These are phyloP conservation scores for Noccaea bulbosa DNA, from an alignment of 345 rosid species.

Conservation along the genomic window DNA sequence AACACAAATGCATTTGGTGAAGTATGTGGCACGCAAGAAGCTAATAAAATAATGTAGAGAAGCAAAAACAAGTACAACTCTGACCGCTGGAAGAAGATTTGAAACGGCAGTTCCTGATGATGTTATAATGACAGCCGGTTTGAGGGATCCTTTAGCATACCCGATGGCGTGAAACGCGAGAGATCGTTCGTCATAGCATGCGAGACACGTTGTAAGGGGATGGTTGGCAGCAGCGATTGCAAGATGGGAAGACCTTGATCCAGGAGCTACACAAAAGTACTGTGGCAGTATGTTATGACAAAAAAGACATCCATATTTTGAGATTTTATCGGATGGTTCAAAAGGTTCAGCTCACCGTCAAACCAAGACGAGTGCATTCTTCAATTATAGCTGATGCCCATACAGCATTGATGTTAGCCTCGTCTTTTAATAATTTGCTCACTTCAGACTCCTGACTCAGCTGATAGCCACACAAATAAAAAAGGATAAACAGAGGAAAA, in stretches of 20 bases:
- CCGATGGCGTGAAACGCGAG: slow-evolving; percentile 97
- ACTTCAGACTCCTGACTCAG: slow-evolving; percentile 55
- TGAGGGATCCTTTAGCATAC: slow-evolving; percentile 80
- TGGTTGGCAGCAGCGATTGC: slow-evolving; percentile 91
- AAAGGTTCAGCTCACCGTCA: slow-evolving; percentile 63
- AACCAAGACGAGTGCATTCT: slow-evolving; percentile 91
- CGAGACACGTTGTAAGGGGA: slow-evolving; percentile 70
- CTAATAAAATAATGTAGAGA: slow-evolving; percentile 11
- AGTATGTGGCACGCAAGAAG: slow-evolving; percentile 16
- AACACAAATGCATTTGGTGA: slow-evolving; percentile 10
- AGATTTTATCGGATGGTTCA: slow-evolving; percentile 25
- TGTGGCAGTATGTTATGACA: slow-evolving; percentile 54
- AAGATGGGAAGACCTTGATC: slow-evolving; percentile 95
- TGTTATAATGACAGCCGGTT: slow-evolving; percentile 84
- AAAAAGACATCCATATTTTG: slow-evolving; percentile 31
- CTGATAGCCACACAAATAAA: slow-evolving; percentile 53
- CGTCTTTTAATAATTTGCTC: slow-evolving; percentile 49
- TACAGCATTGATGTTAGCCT: slow-evolving; percentile 71
- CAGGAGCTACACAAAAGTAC: slow-evolving; percentile 98
- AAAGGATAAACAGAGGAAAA: slow-evolving; percentile 5
- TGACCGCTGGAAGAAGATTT: slow-evolving; percentile 98
- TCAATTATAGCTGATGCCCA: slow-evolving; percentile 92
- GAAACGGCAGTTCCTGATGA: slow-evolving; percentile 99
- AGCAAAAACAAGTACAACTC: slow-evolving; percentile 38
- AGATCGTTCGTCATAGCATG: slow-evolving; percentile 93